These are phyloP conservation scores for Auricularia sp. DNA, from an alignment of 768 basidiomycete genomes.

Conservation along the genomic window DNA sequence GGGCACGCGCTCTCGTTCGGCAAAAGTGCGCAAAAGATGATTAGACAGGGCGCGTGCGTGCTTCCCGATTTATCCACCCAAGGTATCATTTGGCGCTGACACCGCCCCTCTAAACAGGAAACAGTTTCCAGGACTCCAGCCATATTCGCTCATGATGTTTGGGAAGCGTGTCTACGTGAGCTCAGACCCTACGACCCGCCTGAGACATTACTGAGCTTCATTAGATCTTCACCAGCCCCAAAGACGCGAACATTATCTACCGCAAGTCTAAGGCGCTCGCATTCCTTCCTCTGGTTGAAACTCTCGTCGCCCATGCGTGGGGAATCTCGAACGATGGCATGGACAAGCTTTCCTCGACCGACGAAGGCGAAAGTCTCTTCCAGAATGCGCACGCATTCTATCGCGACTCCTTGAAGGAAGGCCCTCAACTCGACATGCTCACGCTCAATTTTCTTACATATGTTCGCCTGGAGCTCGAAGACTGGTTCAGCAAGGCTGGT, in stretches of 20 bases:
- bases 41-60: not conserved
- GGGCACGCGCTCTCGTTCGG: not conserved
- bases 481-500: not conserved
- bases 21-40: not conserved
- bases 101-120: not conserved
- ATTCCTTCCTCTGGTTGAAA: not conserved
- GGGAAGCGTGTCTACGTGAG: not conserved
- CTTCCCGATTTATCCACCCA: not conserved
- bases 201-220: not conserved
- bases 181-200: not conserved
- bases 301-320: not conserved
- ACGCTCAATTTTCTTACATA: not conserved
- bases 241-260: not conserved
- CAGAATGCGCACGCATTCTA: not conserved
- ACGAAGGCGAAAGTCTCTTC: not conserved
- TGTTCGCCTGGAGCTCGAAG: not conserved
- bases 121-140: not conserved
- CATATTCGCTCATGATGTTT: not conserved
- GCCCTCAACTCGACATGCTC: not conserved
- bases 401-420: not conserved
- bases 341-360: not conserved
- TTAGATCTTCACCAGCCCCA: not conserved
- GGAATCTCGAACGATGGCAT: not conserved
- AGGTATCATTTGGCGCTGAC: not conserved
- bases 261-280: constrained; percentile 1